A percentile compares a stretch with the other conserved stretches of the same genome.
Evolutionary conservation across 352 stramenopile species (phyloP).

Genomic region (Thraustotheca clavata): DNA sequence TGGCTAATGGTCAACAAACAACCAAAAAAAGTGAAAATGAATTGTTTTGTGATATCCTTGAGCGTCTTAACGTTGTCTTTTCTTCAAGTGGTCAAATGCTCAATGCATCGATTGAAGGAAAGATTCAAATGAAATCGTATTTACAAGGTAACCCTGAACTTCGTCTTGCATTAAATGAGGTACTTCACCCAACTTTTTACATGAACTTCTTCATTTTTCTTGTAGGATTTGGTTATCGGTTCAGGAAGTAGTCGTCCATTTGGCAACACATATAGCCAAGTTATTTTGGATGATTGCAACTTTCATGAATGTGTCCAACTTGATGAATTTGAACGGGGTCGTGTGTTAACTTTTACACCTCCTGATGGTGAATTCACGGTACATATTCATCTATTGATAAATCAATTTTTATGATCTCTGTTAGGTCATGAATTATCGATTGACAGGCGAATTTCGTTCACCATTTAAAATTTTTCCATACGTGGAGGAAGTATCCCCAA

Average conservation of each 20-base stretch:
- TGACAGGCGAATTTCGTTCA: conserved; percentile 94
- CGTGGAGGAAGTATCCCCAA: conserved; percentile 93
- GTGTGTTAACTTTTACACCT: conserved; percentile 82
- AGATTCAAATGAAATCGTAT: conserved; percentile 98
- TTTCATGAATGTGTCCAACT: conserved; percentile 99
- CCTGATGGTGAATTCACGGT: conserved; percentile 66
- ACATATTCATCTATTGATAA: neutral
- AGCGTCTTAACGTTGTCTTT: conserved; percentile 97
- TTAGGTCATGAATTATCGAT: conserved; percentile 96
- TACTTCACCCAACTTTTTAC: neutral
- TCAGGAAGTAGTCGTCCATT: conserved; percentile 40
- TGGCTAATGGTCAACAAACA: conserved; percentile 57
- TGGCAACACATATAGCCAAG: conserved; percentile 72
- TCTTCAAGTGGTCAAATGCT: conserved; percentile 94
- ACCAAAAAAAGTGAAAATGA: conserved; percentile 93
- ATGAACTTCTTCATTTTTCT: neutral
- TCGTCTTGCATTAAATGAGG: conserved; percentile 92
- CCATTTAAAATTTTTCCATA: conserved; percentile 97
- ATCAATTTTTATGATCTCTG: neutral
- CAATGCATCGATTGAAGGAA: conserved; percentile 97
- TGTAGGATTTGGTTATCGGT: conserved; percentile 90
- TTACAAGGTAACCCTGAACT: conserved; percentile 97
- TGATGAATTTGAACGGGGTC: conserved; percentile 89
- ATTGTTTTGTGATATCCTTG: conserved; percentile 99
- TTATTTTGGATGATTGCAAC: conserved; percentile 97